phyloP scores from a whole-genome alignment of 306 rosid genomes.

The Medicago lupulina region DNA sequence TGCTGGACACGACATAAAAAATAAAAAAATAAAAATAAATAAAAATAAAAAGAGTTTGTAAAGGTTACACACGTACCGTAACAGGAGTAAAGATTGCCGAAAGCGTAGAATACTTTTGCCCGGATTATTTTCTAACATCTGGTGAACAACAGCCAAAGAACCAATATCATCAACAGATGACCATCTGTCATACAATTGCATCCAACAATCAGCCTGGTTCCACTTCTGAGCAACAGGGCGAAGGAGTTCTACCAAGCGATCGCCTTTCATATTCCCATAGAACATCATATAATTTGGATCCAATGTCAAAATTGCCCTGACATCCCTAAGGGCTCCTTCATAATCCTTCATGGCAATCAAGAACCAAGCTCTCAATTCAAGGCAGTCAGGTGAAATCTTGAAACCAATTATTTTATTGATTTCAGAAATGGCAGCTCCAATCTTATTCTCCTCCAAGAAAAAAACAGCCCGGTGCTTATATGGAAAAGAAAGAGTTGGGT shows the following conservation, averaged over 20 bases:
- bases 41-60: conserved; percentile 6
- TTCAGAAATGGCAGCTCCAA: conserved; percentile 67
- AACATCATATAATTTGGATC: conserved; percentile 82
- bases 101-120: conserved; percentile 81
- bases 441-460: conserved; percentile 63
- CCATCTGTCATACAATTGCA: conserved; percentile 81
- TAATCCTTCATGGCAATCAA: conserved; percentile 72
- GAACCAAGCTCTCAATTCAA: conserved; percentile 92
- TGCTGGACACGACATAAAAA: conserved; percentile 5
- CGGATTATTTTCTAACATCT: conserved; percentile 77
- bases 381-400: conserved; percentile 85
- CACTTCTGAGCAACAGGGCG: conserved; percentile 65
- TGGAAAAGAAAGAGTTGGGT: conserved; percentile 83
- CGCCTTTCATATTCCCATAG: conserved; percentile 71
- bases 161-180: conserved; percentile 91
- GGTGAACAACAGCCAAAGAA: conserved; percentile 84
- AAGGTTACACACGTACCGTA: conserved; percentile 59
- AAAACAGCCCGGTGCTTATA: conserved; percentile 75
- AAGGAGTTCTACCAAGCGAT: conserved; percentile 70
- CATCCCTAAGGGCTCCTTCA: conserved; percentile 80
- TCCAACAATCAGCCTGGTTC: conserved; percentile 93
- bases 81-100: conserved; percentile 83
- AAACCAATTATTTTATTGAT: conserved; percentile 76
- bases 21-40: too few species aligned
- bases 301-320: conserved; percentile 83